Evolutionary conservation across 2,329 filamentous ascomycete genomes (phyloP), one percentile per base, ranked within the genome.

Genomic region (Leptosphaerulina australis): DNA sequence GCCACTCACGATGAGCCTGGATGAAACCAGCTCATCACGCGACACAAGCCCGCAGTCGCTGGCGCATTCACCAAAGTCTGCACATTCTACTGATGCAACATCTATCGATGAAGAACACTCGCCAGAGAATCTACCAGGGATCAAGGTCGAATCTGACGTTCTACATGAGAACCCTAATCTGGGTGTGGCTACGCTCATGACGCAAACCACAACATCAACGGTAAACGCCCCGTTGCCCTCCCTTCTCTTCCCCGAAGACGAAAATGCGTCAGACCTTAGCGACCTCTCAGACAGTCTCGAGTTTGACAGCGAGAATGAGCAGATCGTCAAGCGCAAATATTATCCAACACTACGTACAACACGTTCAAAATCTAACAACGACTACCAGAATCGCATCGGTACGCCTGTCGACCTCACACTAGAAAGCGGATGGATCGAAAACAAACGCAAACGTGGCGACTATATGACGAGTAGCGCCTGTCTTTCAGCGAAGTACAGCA

Each of bases 391-490:
- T 43, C 60, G 59, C 43, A 44, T 68, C 43, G 64, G 60, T 20
- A 70, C 69, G 5, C 70, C 70, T 0, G 56, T 71, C 31, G 50
- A 63, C 5, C 47, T 62, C 20, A 56, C 58, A 24, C 44, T 55
- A 25, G 62, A 64, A 9, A 59, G 63, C 17, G 59, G 62, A 9
- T 65, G 60, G 39, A 48, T 67, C 25, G 60, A 66, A 26, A 71
- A 72, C 47, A 49, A 50, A 11, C 67, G 71, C 24, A 68, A 64
- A 35, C 71, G 78, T 50, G 68, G 80, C 63, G 72, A 82, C 73
- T 97, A 97, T 74, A 87, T 90, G 22, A 84, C 93, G 15, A 96
- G 91, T 0, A 81, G 85, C 0, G 79, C 87, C 10, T 80, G 97
- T 0, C 83, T 97, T 0, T 85, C 86, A 0, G 87, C 91, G 55